Conservation (phyloP, 805 yeast genomes). For the Candida ascalaphidarum region DNA sequence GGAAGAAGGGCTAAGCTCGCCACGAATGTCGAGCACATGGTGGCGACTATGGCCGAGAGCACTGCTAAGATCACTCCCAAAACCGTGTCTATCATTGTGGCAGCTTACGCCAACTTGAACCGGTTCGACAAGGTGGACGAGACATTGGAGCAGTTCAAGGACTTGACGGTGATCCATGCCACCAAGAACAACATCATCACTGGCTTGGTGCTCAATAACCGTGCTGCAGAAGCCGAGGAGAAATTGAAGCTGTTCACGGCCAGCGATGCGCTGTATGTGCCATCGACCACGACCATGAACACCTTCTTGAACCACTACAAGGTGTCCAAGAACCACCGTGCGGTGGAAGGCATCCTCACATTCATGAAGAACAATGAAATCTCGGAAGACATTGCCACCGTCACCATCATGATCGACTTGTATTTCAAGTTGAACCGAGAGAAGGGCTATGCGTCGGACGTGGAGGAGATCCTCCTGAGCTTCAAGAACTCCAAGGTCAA, state of each 20-base stretch:
- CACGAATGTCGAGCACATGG: slow-evolving; percentile 16
- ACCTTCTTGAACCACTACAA: slow-evolving; percentile 36
- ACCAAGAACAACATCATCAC: slow-evolving; percentile 37
- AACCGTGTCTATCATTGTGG: slow-evolving; percentile 40
- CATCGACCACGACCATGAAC: slow-evolving; percentile 46
- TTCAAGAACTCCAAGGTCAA: slow-evolving; percentile 25
- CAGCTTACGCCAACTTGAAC: slow-evolving; percentile 29
- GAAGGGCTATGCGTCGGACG: slow-evolving; percentile 35
- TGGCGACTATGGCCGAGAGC: slow-evolving; percentile 20
- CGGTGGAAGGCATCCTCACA: slow-evolving; percentile 38
- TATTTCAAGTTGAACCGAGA: slow-evolving; percentile 37
- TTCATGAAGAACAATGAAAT: slow-evolving; percentile 34
- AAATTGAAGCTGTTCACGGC: slow-evolving; percentile 28
- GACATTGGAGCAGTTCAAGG: slow-evolving; percentile 21
- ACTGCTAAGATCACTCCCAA: slow-evolving; percentile 35
- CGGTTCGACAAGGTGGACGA: slow-evolving; percentile 35
- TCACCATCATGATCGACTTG: slow-evolving; percentile 49
- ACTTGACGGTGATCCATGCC: slow-evolving; percentile 23
- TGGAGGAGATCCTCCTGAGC: slow-evolving; percentile 30
- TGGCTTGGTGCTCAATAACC: slow-evolving; percentile 33
- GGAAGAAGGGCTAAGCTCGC: slow-evolving; percentile 14
- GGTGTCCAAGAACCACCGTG: slow-evolving; percentile 32
- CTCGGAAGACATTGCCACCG: slow-evolving; percentile 54
- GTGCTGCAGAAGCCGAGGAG: slow-evolving; percentile 36
- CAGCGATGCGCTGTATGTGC: slow-evolving; percentile 24